A percentile compares a stretch with the other conserved stretches of the same genome.
Evolutionary conservation across 164 flowering plant genomes (phyloP).

Genomic region (Vitis rupestris): DNA sequence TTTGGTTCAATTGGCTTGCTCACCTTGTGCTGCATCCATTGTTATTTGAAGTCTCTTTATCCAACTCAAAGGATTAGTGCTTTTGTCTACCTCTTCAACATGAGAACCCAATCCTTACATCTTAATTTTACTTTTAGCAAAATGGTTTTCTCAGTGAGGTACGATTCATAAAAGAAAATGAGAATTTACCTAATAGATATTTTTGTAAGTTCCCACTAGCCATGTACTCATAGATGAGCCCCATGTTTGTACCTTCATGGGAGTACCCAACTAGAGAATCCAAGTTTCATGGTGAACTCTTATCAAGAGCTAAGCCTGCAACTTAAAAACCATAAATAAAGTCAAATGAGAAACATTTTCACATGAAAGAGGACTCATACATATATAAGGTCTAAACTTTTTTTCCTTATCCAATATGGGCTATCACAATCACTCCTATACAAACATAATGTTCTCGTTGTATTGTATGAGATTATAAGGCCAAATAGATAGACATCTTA

Average conservation of each 20-base stretch:
- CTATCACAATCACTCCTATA: too few species aligned
- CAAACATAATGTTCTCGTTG: too few species aligned
- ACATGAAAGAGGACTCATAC: too few species aligned
- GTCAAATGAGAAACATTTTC: too few species aligned
- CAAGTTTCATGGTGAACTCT: constrained; percentile 28
- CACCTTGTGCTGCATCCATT: constrained; percentile 33
- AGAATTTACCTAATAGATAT: constrained; percentile 14
- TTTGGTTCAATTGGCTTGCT: too few species aligned
- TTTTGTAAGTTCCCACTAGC: constrained; percentile 24
- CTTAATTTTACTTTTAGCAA: background rate
- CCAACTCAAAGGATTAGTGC: constrained; percentile 21
- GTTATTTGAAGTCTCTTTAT: constrained; percentile 22
- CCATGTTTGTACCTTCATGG: constrained; percentile 22
- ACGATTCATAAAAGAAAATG: background rate
- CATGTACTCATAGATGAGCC: constrained; percentile 34
- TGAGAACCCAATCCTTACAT: background rate
- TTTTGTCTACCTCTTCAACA: constrained; percentile 5
- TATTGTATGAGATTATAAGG: accelerated
- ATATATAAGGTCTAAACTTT: too few species aligned
- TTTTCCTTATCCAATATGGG: too few species aligned
- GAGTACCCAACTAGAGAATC: constrained; percentile 27
- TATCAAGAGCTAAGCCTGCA: constrained; percentile 22
- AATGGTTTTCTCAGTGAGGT: too few species aligned
- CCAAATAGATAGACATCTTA: too few species aligned
- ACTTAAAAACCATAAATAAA: background rate